These are phyloP conservation scores for Cydonia oblonga DNA, from an alignment of 331 rosid genomes.

Conservation along the genomic window DNA sequence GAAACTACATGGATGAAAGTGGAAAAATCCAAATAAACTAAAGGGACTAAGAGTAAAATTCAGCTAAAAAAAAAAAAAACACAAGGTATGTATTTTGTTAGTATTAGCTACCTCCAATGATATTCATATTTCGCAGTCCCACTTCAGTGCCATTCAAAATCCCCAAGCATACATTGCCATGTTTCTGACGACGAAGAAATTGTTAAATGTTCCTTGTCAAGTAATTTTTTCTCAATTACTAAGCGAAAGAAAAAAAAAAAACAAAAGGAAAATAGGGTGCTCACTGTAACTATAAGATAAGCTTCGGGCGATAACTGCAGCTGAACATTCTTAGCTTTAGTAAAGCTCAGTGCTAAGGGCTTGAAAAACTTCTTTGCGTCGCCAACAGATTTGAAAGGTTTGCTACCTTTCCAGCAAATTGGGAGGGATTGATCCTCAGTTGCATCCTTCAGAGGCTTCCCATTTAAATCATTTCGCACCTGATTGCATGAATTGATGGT, in stretches of 20 bases:
- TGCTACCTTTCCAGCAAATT: conserved; percentile 72
- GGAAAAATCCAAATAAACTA: no score
- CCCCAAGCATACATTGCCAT: conserved; percentile 59
- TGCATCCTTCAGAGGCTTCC: conserved; percentile 38
- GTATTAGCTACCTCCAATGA: conserved; percentile 45
- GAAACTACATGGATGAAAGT: no score
- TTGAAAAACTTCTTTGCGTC: conserved; percentile 42
- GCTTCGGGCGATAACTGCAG: conserved; percentile 47
- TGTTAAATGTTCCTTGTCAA: background rate
- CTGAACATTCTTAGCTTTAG: conserved; percentile 23
- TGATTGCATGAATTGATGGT: conserved; percentile 16
- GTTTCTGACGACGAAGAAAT: conserved; percentile 19
- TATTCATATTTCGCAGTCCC: conserved; percentile 28
- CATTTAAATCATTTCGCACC: conserved; percentile 44
- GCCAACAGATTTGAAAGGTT: conserved; percentile 37
- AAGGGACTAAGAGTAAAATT: no score
- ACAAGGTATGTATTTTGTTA: background rate
- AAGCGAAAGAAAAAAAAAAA: background rate
- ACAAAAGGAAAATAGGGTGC: conserved; percentile 4
- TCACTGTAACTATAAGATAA: conserved; percentile 60
- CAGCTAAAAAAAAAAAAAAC: no score
- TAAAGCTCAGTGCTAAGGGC: conserved; percentile 41
- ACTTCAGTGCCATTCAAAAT: conserved; percentile 36
- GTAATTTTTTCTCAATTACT: background rate
- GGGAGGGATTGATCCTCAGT: conserved; percentile 38